Evolutionary conservation across 805 yeast species (phyloP).

Genomic region (Saturnispora sekii): DNA sequence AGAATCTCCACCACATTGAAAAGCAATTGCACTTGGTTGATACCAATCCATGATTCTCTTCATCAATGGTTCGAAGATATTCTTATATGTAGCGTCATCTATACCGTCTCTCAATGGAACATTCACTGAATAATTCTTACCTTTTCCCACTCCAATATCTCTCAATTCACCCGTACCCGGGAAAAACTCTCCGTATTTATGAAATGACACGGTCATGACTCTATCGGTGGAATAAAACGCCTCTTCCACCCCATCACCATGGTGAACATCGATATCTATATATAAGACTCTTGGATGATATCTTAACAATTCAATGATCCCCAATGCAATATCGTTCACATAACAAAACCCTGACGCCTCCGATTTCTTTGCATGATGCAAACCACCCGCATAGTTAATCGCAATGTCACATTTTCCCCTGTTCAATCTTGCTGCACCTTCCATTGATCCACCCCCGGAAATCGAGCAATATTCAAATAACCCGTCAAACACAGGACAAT

Average conservation of each 20-base stretch:
- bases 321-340: conserved; percentile 80
- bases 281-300: conserved; percentile 80
- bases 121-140: conserved; percentile 74
- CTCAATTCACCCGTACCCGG: conserved; percentile 88
- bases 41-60: conserved; percentile 70
- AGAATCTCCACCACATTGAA: conserved; percentile 98
- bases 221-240: conserved; percentile 88
- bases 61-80: conserved; percentile 84
- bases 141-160: conserved; percentile 77
- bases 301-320: conserved; percentile 68
- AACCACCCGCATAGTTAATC: conserved; percentile 87
- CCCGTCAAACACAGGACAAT: conserved; percentile 78
- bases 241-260: conserved; percentile 94
- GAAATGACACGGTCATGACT: conserved; percentile 85
- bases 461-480: conserved; percentile 67
- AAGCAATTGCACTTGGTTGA: conserved; percentile 93
- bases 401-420: conserved; percentile 85
- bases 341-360: conserved; percentile 91
- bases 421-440: conserved; percentile 77
- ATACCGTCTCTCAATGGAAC: conserved; percentile 90
- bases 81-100: conserved; percentile 79
- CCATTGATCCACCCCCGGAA: conserved; percentile 84
- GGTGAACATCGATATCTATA: conserved; percentile 86
- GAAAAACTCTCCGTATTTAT: conserved; percentile 86
- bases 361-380: conserved; percentile 85